phyloP scores from a whole-genome alignment of 1,284 basidiomycete species.

The Pulveroboletus sp. region DNA sequence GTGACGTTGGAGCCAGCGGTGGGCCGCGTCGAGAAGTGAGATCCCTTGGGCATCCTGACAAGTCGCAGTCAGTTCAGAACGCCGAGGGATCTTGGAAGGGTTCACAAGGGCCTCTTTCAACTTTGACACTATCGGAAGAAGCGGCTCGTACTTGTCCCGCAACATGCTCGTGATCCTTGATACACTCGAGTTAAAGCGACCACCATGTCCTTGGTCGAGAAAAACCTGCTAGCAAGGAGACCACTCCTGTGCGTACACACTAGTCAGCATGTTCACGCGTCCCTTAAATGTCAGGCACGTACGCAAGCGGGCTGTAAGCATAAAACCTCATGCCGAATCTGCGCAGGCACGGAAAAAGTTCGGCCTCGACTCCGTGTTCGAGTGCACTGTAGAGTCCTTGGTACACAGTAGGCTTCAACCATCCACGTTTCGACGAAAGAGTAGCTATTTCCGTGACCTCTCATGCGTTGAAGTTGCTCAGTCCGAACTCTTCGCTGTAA shows the following conservation, averaged over 20 bases:
- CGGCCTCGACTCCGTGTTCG: slow-evolving; percentile 44
- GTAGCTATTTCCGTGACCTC: slow-evolving; percentile 43
- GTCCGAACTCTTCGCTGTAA: slow-evolving; percentile 41
- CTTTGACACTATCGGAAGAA: slow-evolving; percentile 5
- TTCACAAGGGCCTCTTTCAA: slow-evolving; percentile 9
- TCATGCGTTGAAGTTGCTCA: slow-evolving; percentile 46
- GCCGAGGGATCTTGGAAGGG: background rate
- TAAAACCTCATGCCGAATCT: slow-evolving; percentile 48
- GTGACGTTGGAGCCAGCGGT: slow-evolving; percentile 36
- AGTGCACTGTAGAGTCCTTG: slow-evolving; percentile 44
- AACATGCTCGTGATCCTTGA: background rate
- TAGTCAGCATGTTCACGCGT: background rate
- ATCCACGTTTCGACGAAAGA: slow-evolving; percentile 38
- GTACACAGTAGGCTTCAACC: slow-evolving; percentile 33
- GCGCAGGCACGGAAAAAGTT: slow-evolving; percentile 45
- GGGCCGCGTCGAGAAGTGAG: background rate
- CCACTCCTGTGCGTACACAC: background rate
- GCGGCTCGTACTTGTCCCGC: background rate
- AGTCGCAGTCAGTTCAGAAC: background rate
- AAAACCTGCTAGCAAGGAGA: slow-evolving; percentile 7
- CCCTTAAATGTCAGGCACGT: slow-evolving; percentile 7
- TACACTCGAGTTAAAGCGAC: background rate
- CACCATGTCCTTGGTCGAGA: background rate
- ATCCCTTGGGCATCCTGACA: slow-evolving; percentile 10
- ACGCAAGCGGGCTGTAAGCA: slow-evolving; percentile 50